A percentile compares a stretch with the other conserved stretches of the same genome.
These are phyloP conservation scores for Herpetomonas samuelpessoai DNA, from an alignment of 208 protist genomes.

Conservation along the genomic window DNA sequence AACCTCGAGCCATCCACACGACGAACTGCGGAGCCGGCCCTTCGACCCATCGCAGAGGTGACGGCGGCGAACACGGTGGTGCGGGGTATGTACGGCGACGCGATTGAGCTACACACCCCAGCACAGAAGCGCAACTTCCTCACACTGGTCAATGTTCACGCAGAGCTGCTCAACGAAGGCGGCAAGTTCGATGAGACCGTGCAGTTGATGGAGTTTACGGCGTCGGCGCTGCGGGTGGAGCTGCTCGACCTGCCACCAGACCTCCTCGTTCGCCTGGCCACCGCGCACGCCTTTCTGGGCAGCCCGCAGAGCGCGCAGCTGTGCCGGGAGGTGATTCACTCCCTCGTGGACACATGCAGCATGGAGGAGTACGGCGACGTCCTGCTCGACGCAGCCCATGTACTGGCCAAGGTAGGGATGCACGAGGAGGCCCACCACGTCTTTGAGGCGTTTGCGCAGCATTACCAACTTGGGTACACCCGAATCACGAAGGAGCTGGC, in stretches of 20 bases:
- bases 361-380: conserved; percentile 86
- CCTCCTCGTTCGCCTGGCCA: conserved; percentile 75
- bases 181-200: conserved; percentile 78
- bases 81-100: conserved; percentile 45
- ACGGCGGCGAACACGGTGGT: conserved; percentile 17
- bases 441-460: conserved; percentile 63
- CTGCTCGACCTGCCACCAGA: conserved; percentile 83
- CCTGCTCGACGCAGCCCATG: conserved; percentile 71
- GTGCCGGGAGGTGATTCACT: conserved; percentile 76
- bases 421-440: conserved; percentile 51
- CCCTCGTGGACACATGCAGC: conserved; percentile 71
- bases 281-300: conserved; percentile 77
- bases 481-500: conserved; percentile 14
- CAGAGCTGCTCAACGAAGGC: conserved; percentile 84
- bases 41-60: neutral
- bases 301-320: conserved; percentile 37
- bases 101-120: conserved; percentile 37
- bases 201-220: conserved; percentile 59
- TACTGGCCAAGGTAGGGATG: conserved; percentile 72
- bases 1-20: conserved; percentile 4
- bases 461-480: conserved; percentile 59
- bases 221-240: conserved; percentile 55
- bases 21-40: neutral
- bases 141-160: conserved; percentile 85
- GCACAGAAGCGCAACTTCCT: conserved; percentile 72